Evolutionary conservation across 176 grass and related monocot genomes (phyloP), one percentile per base, ranked within the genome.

Genomic region (Luzula sylvatica): DNA sequence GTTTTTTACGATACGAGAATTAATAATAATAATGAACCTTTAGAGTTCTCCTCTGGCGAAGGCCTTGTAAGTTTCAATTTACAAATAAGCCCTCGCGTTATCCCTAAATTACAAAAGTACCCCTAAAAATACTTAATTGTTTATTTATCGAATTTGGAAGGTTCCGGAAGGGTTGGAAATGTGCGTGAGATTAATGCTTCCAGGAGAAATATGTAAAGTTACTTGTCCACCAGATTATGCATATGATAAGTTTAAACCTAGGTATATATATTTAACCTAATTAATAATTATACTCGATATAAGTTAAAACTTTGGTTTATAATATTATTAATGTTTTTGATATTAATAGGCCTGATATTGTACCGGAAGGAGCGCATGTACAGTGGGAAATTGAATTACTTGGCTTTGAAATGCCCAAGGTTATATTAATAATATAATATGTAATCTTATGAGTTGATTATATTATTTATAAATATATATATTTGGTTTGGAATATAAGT

Each of bases 161-260:
- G 90, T 89, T 66, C 90, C 90, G 28, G 77, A 89, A 60, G 90
- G 90, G 76, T 76, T 96, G 46, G 90, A 96, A 86, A 96, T 96
- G 90, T 81, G 79, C 73, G 84, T 96, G 57, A 70, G 90, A 25
- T 45, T 96, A 65, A 96, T 96, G 90, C 90, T 96, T 82, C 90
- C 90, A 50, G 90, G 84, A 78, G 90, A 96, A 84, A 76, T 88
- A 55, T 72, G 77, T 61, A 2, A 80, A 32, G 77, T 96, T 24
- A 88, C 80, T 42, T 88, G 90, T 59, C 90, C 90, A 73, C 81
- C 90, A 64, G 90, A 96, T 79, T 89, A 89, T 82, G 90, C 90
- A 60, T 96, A 89, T 61, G 84, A 96, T 69, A 96, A 89, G 65
- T 96, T 96, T 61, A 64, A 29, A 48, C 68, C 77, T 75, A 88